These are phyloP conservation scores for Diplotaxis tenuifolia DNA, from an alignment of 345 rosid genomes.

Conservation along the genomic window DNA sequence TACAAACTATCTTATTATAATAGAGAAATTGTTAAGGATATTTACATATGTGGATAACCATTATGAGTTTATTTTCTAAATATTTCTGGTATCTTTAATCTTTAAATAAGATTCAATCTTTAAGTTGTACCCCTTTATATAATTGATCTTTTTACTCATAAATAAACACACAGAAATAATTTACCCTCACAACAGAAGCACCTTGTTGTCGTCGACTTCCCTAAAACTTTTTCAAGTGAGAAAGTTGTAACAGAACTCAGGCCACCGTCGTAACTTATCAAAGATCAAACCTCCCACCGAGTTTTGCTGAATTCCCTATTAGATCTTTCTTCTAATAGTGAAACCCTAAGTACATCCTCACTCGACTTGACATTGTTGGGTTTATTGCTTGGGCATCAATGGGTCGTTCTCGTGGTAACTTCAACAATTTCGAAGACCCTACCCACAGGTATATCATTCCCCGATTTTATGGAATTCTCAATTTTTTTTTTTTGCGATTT, in stretches of 20 bases:
- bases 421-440: conserved; percentile 89
- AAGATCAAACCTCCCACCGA: conserved; percentile 5
- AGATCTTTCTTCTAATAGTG: not conserved
- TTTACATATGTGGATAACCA: no score
- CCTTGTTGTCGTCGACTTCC: no score
- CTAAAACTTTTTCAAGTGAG: conserved; percentile 13
- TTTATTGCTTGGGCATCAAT: conserved; percentile 31
- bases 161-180: no score
- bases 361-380: not conserved
- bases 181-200: no score
- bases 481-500: not conserved
- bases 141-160: no score
- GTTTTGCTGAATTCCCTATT: conserved; percentile 3
- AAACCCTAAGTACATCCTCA: conserved; percentile 11
- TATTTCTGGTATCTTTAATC: no score
- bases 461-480: not conserved
- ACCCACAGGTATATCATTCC: conserved; percentile 71
- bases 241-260: conserved; percentile 9
- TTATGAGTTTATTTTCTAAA: no score
- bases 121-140: no score
- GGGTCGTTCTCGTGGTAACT: conserved; percentile 98
- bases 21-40: no score
- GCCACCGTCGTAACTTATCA: not conserved
- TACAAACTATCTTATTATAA: no score
- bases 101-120: no score